These are phyloP conservation scores for Cordyceps javanica DNA, from an alignment of 2,329 filamentous ascomycete species.

Conservation along the genomic window DNA sequence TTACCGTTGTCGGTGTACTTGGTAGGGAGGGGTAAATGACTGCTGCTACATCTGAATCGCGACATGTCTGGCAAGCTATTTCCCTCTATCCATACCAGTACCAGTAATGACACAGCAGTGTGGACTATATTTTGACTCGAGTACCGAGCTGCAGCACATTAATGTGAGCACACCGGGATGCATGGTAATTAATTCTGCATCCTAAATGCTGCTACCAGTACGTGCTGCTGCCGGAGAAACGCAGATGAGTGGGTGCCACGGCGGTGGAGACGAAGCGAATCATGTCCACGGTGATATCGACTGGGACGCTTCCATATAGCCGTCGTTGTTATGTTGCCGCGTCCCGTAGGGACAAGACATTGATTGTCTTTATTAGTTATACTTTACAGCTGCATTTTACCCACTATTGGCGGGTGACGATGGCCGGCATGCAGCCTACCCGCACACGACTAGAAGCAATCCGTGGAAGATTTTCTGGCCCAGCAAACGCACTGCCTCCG, in stretches of 20 bases:
- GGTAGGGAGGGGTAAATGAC: background rate
- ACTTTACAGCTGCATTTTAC: background rate
- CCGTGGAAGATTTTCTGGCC: no score
- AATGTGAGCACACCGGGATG: background rate
- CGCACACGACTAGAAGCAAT: background rate
- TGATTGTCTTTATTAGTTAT: no score
- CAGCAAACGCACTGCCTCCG: background rate
- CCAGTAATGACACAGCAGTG: no score
- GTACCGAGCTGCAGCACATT: no score
- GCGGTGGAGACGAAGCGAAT: background rate
- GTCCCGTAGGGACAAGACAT: background rate
- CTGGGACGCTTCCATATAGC: background rate
- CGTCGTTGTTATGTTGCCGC: background rate
- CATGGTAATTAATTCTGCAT: background rate
- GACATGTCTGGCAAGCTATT: no score
- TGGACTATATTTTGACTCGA: no score
- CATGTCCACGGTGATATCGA: background rate
- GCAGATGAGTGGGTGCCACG: background rate
- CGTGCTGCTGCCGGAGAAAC: background rate
- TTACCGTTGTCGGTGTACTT: background rate
- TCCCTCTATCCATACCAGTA: no score
- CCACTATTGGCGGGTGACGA: conserved; percentile 1
- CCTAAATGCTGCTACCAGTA: background rate
- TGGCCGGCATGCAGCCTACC: background rate
- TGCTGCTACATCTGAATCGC: no score